Evolutionary conservation across 805 yeast genomes (phyloP), one percentile per base, ranked within the genome.

Genomic region (Kodamaea jinghongensis): DNA sequence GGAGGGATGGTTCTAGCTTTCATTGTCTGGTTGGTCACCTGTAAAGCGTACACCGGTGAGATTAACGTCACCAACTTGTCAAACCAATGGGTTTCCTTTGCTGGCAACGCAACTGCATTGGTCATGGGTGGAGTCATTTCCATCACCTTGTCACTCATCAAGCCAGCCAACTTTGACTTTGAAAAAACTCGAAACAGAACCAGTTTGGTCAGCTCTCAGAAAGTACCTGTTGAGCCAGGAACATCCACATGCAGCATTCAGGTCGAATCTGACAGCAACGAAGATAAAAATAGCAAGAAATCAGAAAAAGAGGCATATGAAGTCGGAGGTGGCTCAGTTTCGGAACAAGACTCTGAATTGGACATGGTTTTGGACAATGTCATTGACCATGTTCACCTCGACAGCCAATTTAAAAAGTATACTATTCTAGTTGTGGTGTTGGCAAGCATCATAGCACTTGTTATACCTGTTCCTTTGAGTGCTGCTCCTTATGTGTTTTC

Each of bases 161-260:
- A 56, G 47, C 74, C 74, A n/a, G 69, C 62, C 9, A 55, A 65
- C 38, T 70, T 66, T 47, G 70, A 70, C 45, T 53, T 51, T 41
- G 49, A 54, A 15, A 46, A 31, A 12, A 63, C 67, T 4, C 56
- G 70, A 50, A 63, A 63, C 44, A 56, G 56, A 43, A 62, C 67
- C 3, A 54, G 60, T 34, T 46, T 59, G 31, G 38, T 36, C 16
- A 12, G 20, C 17, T 14, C 17, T 26, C 40, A 27, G 16, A 38
- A 30, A 23, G 23, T 10, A 31, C 17, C 17, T 26, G 15, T n/a
- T 11, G 16, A 6, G n/a, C 23, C 9, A 16, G 12, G 32, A 31
- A n/a, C n/a, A n/a, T n/a, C n/a, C n/a, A n/a, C n/a, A n/a, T n/a
- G n/a, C n/a, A n/a, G n/a, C n/a, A n/a, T n/a, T n/a, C n/a, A 20